Percentiles rank a stretch among this genome's conserved stretches.
Evolutionary conservation across 2,329 filamentous ascomycete species (phyloP).

Genomic region (Lasiodiplodia sp.): DNA sequence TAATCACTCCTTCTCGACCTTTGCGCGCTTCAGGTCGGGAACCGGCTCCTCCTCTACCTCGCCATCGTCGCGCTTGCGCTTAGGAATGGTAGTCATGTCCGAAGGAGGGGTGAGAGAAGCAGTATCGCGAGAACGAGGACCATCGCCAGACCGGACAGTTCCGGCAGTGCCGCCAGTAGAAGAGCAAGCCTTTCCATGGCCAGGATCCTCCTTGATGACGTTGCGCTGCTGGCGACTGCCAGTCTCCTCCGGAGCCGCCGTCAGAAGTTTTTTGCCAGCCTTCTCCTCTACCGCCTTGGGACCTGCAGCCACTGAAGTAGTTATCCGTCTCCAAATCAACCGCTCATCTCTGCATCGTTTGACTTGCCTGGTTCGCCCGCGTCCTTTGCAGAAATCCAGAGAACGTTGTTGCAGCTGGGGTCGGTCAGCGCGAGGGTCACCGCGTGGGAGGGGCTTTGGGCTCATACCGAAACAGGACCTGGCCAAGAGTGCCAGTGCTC

Average conservation of each 20-base stretch:
- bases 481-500: conserved; percentile 82
- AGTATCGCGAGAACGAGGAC: neutral
- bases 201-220: neutral
- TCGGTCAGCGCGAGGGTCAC: neutral
- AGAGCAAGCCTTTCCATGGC: neutral
- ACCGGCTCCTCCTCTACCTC: neutral
- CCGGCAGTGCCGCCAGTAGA: neutral
- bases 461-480: conserved; percentile 86
- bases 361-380: conserved; percentile 39
- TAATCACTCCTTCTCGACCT: neutral
- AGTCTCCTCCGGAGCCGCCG: neutral
- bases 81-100: neutral
- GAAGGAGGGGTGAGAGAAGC: neutral
- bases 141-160: neutral
- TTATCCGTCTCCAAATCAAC: conserved; percentile 21
- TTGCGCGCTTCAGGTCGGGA: neutral
- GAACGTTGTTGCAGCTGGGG: conserved; percentile 91
- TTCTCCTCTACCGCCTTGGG: neutral
- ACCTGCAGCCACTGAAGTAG: conserved; percentile 7
- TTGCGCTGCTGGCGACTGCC: neutral
- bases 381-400: conserved; percentile 77
- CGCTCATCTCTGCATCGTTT: conserved; percentile 33
- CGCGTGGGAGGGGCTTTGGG: neutral
- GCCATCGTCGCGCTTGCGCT: neutral
- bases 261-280: too few relatives aligned